Conservation (phyloP, 305 asterid species). For the Striga hermonthica region DNA sequence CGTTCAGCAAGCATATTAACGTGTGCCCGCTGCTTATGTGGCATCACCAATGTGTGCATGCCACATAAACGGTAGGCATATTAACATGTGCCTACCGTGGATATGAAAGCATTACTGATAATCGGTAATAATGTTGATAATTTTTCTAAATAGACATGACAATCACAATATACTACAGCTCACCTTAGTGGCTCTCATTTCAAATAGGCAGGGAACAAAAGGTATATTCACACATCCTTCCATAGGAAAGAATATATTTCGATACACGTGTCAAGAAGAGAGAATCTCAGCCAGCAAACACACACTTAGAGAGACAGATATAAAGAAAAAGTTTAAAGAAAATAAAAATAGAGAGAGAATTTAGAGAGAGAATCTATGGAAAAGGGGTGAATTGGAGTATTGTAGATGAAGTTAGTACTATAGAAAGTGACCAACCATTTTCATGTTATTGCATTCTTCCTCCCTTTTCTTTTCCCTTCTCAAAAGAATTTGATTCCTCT, state of each 20-base stretch:
- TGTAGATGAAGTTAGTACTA: conserved; percentile 55
- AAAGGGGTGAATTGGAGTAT: conserved; percentile 84
- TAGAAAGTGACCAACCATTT: conserved; percentile 68
- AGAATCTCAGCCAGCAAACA: conserved; percentile 34
- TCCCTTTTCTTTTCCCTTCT: conserved; percentile 18
- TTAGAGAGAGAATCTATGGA: conserved; percentile 49
- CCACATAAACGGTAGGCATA: too few relatives aligned
- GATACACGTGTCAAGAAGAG: conserved; percentile 42
- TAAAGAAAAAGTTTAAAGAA: conserved; percentile 21
- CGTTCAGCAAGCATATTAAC: too few relatives aligned
- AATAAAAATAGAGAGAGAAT: conserved; percentile 16
- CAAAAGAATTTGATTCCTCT: conserved; percentile 57
- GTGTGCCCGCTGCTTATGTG: too few relatives aligned
- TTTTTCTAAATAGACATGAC: neutral
- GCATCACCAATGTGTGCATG: too few relatives aligned
- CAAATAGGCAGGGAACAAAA: conserved; percentile 35
- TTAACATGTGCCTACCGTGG: too few relatives aligned
- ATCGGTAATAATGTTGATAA: too few relatives aligned
- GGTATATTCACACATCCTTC: conserved; percentile 40
- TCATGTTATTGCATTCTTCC: conserved; percentile 37
- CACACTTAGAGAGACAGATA: conserved; percentile 22
- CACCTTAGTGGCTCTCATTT: conserved; percentile 11
- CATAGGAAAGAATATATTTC: conserved; percentile 34
- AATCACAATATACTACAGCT: neutral
- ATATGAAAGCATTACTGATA: too few relatives aligned